phyloP scores from a whole-genome alignment of 768 basidiomycete genomes.

The Calocera cornea region DNA sequence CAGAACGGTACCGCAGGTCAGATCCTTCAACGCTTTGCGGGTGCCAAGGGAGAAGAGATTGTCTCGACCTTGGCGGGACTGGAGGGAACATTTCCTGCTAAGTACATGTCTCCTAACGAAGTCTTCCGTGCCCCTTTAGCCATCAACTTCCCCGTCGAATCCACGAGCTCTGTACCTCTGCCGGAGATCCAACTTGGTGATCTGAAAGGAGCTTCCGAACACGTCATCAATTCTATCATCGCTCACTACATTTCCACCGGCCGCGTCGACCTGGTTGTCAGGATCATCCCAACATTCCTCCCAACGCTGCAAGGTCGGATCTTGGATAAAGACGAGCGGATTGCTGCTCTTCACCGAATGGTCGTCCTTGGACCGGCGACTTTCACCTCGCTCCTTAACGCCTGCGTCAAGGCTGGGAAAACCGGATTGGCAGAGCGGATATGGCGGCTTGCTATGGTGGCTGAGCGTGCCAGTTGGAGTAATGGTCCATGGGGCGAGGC shows the following conservation, averaged over 20 bases:
- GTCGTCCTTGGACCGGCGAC: conserved; percentile 39
- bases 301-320: background rate
- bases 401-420: conserved; percentile 41
- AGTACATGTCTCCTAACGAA: background rate
- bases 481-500: conserved; percentile 15
- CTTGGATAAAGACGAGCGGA: background rate
- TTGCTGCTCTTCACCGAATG: background rate
- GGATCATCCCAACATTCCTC: background rate
- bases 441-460: conserved; percentile 47
- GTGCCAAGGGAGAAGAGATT: conserved; percentile 9
- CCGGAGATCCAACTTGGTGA: background rate
- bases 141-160: background rate
- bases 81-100: background rate
- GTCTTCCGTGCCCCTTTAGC: background rate
- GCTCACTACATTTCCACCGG: background rate
- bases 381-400: conserved; percentile 46
- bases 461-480: conserved; percentile 43
- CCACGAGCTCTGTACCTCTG: background rate
- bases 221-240: background rate
- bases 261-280: background rate
- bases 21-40: conserved; percentile 39
- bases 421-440: conserved; percentile 47
- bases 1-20: conserved; percentile 32
- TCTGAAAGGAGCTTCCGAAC: background rate
- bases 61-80: background rate